These are phyloP conservation scores for Fusarium chuoi DNA, from an alignment of 2,329 filamentous ascomycete genomes.

Conservation along the genomic window DNA sequence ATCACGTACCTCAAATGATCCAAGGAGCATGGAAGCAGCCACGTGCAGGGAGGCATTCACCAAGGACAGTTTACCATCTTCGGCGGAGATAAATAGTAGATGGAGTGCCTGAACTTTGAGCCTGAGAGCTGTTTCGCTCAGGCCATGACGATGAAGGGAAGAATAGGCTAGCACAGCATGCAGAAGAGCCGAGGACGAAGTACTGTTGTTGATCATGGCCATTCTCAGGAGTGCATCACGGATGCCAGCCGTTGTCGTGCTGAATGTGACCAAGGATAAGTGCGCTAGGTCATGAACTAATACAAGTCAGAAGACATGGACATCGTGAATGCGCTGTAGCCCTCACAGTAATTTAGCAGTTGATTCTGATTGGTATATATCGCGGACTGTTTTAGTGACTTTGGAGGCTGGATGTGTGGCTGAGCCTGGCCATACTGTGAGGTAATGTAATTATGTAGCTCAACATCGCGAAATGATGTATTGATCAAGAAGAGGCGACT, in stretches of 20 bases:
- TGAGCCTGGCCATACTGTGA: background rate
- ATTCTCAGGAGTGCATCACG: conserved; percentile 26
- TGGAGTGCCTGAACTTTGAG: conserved; percentile 33
- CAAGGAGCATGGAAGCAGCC: conserved; percentile 36
- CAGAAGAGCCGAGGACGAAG: conserved; percentile 21
- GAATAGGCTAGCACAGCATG: conserved; percentile 31
- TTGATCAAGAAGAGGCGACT: conserved; percentile 22
- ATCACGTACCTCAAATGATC: conserved; percentile 30
- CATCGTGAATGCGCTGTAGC: fast-evolving
- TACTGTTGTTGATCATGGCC: background rate
- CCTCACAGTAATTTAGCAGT: conserved; percentile 30
- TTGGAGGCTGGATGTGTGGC: background rate
- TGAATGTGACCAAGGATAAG: conserved; percentile 22
- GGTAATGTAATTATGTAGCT: background rate
- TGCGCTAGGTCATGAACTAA: conserved; percentile 27
- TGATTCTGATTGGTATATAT: conserved; percentile 1
- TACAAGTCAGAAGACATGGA: background rate
- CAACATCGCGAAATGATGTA: conserved; percentile 24
- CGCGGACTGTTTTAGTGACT: background rate
- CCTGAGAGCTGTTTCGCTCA: conserved; percentile 2
- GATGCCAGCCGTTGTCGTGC: background rate
- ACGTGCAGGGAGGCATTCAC: conserved; percentile 29
- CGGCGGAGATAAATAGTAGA: conserved; percentile 1
- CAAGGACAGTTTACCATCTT: background rate
- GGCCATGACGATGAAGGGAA: conserved; percentile 22